Evolutionary conservation across 2,329 filamentous ascomycete genomes (phyloP).

Genomic region (Claviceps africana): DNA sequence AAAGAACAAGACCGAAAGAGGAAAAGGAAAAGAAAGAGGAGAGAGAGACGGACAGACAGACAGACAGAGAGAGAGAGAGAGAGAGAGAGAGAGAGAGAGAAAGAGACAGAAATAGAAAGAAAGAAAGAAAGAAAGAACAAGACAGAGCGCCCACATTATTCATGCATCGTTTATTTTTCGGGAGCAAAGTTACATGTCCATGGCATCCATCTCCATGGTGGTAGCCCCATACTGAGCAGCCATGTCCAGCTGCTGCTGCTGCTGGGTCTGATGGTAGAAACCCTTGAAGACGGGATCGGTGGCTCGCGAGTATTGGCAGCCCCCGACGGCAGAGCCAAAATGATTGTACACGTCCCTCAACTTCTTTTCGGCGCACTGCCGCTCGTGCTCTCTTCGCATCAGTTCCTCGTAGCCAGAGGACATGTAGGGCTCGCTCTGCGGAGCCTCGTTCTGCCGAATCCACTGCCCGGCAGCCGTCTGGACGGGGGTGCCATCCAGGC

Average conservation of each 20-base stretch:
- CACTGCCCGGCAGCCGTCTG: conserved; percentile 42
- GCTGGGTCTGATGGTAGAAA: conserved; percentile 20
- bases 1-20: background rate
- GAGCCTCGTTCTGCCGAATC: conserved; percentile 22
- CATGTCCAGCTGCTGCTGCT: conserved; percentile 43
- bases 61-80: background rate
- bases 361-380: conserved; percentile 17
- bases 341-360: conserved; percentile 30
- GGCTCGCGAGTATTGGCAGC: conserved; percentile 35
- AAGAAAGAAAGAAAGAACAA: background rate
- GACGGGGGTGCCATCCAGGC: conserved; percentile 38
- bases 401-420: conserved; percentile 62
- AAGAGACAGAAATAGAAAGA: background rate
- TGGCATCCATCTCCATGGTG: conserved; percentile 31
- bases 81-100: background rate
- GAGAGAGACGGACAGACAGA: background rate
- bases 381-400: conserved; percentile 48
- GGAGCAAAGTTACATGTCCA: conserved; percentile 25
- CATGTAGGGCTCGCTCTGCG: conserved; percentile 69
- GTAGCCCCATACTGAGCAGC: conserved; percentile 51
- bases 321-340: conserved; percentile 26
- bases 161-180: background rate
- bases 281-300: conserved; percentile 56
- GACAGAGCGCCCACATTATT: background rate
- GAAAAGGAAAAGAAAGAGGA: too few relatives aligned